Evolutionary conservation across 2,329 filamentous ascomycete species (phyloP), one percentile per base, ranked within the genome.

Genomic region (Penicillium sp.): DNA sequence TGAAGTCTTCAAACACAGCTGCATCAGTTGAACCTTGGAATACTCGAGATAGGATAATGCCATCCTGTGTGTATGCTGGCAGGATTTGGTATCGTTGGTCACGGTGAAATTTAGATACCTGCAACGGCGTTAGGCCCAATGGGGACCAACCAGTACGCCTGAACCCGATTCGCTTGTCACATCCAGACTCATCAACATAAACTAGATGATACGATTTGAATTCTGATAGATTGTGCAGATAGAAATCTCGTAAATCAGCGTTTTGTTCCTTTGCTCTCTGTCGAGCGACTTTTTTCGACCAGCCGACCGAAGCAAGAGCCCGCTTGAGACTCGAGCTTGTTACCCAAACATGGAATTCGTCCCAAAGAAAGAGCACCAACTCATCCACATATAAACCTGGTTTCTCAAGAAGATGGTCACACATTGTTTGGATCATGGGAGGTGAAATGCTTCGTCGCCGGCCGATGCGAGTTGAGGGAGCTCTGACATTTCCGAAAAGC

Each of bases 121-220:
- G n/a, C n/a, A n/a, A n/a, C n/a, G n/a, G n/a, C n/a, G n/a, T n/a
- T n/a, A n/a, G n/a, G n/a, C n/a, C n/a, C n/a, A n/a, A n/a, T n/a
- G n/a, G n/a, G n/a, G n/a, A n/a, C n/a, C n/a, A n/a, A n/a, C n/a
- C n/a, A n/a, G n/a, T n/a, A n/a, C n/a, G n/a, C n/a, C n/a, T n/a
- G n/a, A n/a, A n/a, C n/a, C n/a, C n/a, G n/a, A n/a, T n/a, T n/a
- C n/a, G n/a, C n/a, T n/a, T n/a, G n/a, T n/a, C n/a, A n/a, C n/a
- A n/a, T n/a, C n/a, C n/a, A n/a, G n/a, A n/a, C n/a, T n/a, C n/a
- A n/a, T n/a, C n/a, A n/a, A n/a, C n/a, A n/a, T n/a, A n/a, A n/a
- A n/a, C n/a, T n/a, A n/a, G n/a, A n/a, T 50, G 18, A 18, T 50
- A 50, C 14, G 37, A 50, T 9, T 28, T 5, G 11, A 50, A 33